Conservation (phyloP, 2,329 filamentous ascomycete species). For the Sporothrix inflata region DNA sequence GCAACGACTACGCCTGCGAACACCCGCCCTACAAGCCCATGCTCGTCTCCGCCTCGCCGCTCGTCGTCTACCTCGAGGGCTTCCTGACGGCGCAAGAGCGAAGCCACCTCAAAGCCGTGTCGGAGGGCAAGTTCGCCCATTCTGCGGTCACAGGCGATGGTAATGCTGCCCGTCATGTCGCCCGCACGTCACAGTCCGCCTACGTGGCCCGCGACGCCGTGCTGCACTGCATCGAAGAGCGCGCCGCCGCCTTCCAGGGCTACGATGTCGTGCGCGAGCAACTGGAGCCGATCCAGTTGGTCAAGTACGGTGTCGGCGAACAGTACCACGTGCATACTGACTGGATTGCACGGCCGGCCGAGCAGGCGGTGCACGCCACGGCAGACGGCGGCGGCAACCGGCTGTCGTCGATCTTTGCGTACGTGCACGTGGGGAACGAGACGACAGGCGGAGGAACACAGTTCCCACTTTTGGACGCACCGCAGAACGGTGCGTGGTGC, state of each 20-base stretch:
- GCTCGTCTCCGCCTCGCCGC: constrained; percentile 50
- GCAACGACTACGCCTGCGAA: constrained; percentile 25
- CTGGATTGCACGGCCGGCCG: constrained; percentile 46
- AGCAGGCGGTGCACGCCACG: constrained; percentile 41
- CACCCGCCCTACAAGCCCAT: constrained; percentile 45
- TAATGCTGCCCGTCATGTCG: constrained; percentile 39
- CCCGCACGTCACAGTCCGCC: constrained; percentile 52
- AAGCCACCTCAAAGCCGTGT: constrained; percentile 45
- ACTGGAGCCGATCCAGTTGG: constrained; percentile 53
- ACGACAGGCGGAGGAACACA: constrained; percentile 51
- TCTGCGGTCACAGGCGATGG: constrained; percentile 44
- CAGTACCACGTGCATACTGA: constrained; percentile 55
- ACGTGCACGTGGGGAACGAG: constrained; percentile 45
- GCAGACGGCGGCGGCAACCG: constrained; percentile 49
- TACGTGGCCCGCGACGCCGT: constrained; percentile 47
- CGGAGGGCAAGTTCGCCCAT: constrained; percentile 48
- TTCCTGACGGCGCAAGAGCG: constrained; percentile 50
- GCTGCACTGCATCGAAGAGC: constrained; percentile 52
- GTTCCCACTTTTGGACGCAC: constrained; percentile 49
- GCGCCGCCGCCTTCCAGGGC: constrained; percentile 52
- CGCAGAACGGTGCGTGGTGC: constrained; percentile 30
- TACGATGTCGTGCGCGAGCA: constrained; percentile 44
- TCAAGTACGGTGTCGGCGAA: constrained; percentile 49
- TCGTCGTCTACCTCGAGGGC: constrained; percentile 53
- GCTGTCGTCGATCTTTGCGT: constrained; percentile 52